Evolutionary conservation across 2,329 filamentous ascomycete species (phyloP), one percentile per base, ranked within the genome.

Genomic region (Xylariaceae sp.): DNA sequence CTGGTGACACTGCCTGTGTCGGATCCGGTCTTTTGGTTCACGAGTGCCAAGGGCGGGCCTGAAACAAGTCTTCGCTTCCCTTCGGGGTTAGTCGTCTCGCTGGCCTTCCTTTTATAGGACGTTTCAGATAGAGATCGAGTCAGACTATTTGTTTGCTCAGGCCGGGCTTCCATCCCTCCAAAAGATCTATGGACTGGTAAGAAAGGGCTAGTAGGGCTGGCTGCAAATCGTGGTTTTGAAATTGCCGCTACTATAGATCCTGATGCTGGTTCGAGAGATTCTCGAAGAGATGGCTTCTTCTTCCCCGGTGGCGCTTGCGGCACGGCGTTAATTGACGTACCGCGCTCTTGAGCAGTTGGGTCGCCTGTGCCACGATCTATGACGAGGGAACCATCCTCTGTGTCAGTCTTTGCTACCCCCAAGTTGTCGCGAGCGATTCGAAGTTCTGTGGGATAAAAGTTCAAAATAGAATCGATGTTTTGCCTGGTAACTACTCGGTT

Each of bases 401-500:
- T 16, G 39, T 43, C 40, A 22, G 40, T 42, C 4, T 22, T 19
- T 5, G 48, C 36, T 7, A 54, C n/a, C 6, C 48, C 49, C 12
- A 55, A 27, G 20, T 48, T 27, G 1, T 17, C 40, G 32, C 35
- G 50, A 22, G 53, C 50, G 10, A 22, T 23, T 4, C 41, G 41
- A 19, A 57, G 47, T 27, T 63, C 62, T 3, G 53, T 48, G 3
- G 60, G 55, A 42, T 66, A 62, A 19, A 52, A 49, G 6, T 55
- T 48, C 4, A 66, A 49, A 21, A 60, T 54, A 2, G 45, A 50
- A 25, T 57, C 38, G 6, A 67, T 42, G 23, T 64, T 66, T 16
- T 58, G 49, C 23, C 50, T 57, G 2, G 58, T 64, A 16, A 66
- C 49, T 21, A 66, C 47, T n/a, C 57, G 51, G 5, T 51, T 55